These are phyloP conservation scores for Tetracentron sinense DNA, from an alignment of 164 flowering plant species.

Conservation along the genomic window DNA sequence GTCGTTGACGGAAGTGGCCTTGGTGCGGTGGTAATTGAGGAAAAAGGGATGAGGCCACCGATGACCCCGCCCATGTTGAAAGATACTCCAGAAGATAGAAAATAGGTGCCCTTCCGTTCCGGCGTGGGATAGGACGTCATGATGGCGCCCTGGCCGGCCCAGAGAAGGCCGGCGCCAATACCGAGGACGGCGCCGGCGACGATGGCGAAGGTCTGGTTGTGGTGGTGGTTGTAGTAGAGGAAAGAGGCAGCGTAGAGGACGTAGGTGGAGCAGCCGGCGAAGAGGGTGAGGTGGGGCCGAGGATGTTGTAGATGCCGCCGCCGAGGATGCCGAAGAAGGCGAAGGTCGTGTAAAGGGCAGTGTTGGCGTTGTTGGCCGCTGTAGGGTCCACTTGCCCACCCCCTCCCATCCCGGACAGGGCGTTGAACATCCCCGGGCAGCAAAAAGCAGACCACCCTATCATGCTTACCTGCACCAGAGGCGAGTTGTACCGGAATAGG, in stretches of 20 bases:
- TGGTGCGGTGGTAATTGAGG: constrained; percentile 52
- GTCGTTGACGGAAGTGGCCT: constrained; percentile 70
- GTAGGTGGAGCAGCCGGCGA: constrained; percentile 70
- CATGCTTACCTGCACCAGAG: constrained; percentile 59
- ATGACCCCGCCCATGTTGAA: constrained; percentile 94
- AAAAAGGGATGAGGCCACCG: constrained; percentile 81
- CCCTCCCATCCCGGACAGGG: constrained; percentile 93
- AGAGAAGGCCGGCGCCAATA: constrained; percentile 83
- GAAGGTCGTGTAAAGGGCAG: constrained; percentile 88
- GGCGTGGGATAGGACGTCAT: constrained; percentile 89
- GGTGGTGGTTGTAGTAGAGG: constrained; percentile 73
- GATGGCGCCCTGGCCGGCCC: constrained; percentile 93
- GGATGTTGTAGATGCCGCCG: constrained; percentile 81
- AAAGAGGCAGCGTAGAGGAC: constrained; percentile 78
- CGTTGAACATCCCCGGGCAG: constrained; percentile 98
- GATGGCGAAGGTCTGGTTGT: constrained; percentile 59
- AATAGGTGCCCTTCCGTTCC: constrained; percentile 67
- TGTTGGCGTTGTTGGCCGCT: constrained; percentile 88
- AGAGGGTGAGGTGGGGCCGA: constrained; percentile 69
- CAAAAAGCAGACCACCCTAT: constrained; percentile 95
- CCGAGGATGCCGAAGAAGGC: constrained; percentile 82
- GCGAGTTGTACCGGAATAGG: constrained; percentile 71
- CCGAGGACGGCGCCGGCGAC: constrained; percentile 80
- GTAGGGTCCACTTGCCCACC: constrained; percentile 88
- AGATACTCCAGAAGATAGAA: constrained; percentile 82